Base-by-base conservation (phyloP, 208 protist genomes). In the Acanthamoeba triangularis region DNA sequence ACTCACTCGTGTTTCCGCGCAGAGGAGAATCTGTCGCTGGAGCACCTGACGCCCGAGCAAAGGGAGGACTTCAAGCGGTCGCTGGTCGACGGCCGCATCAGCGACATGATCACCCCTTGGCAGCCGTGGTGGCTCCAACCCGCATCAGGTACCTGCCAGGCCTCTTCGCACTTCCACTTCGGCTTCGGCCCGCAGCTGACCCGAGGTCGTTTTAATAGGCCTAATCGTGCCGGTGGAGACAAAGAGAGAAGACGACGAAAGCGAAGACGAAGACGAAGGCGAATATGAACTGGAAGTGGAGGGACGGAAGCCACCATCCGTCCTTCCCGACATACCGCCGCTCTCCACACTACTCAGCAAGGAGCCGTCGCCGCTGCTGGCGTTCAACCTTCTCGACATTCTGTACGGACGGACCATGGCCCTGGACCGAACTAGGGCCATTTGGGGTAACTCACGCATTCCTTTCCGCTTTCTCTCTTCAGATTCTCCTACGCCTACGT, bases 401-500 rank as follows among this genome's bases (percentile, higher is more conserved):
- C 44, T 85, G 76, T 85, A 56, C 76, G 76, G 10, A 4, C 8
- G 30, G 1, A 72, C 65, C 69, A 44, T 4, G n/a, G n/a, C n/a
- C n/a, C n/a, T n/a, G n/a, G n/a, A 78, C n/a, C 69, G 3, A 16
- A 30, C 69, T 1, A 30, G 11, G 11, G 20, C n/a, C n/a, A n/a
- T n/a, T n/a, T n/a, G n/a, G n/a, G 20, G 25, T 65, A 28, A n/a
- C 20, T 65, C 37, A 41, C 37, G n/a, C n/a, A n/a, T n/a, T n/a
- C n/a, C n/a, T 2, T 23, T 13, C 54, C 54, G 54, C 54, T 13
- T 2, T 13, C 11, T 25, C 54, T 13, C 54, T 25, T 1, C 69
- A 85, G 76, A 7, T 85, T 59, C n/a, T 18, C 76, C 8, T 85
- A 85, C 59, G 76, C 76, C 0, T 85, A 56, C 76, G 76, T 85